Conservation (phyloP, 2,329 filamentous ascomycete species). For the Davidsoniella neocaledoniae region DNA sequence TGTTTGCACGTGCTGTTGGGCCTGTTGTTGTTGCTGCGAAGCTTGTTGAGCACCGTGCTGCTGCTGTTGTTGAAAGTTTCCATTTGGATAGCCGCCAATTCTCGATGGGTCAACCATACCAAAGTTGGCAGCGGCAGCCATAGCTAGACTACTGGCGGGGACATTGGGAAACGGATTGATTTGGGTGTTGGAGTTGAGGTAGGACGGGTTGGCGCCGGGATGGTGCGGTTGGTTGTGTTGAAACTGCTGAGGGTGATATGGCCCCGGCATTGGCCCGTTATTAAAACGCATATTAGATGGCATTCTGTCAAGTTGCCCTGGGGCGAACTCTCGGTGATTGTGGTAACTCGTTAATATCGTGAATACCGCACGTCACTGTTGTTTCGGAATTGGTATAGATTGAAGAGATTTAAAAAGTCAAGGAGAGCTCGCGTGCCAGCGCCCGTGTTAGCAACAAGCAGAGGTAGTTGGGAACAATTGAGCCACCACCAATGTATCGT, state of each 20-base stretch:
- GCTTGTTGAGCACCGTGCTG: slow-evolving; percentile 15
- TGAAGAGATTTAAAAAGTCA: too few relatives aligned
- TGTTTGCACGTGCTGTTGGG: slow-evolving; percentile 20
- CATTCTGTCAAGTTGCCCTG: slow-evolving; percentile 3
- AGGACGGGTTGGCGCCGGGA: slow-evolving; percentile 49
- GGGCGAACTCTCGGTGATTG: too few relatives aligned
- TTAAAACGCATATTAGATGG: slow-evolving; percentile 23
- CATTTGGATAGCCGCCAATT: slow-evolving; percentile 10
- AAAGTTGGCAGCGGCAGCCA: slow-evolving; percentile 37
- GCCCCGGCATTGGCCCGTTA: slow-evolving; percentile 24
- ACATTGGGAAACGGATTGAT: slow-evolving; percentile 48
- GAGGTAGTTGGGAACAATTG: too few relatives aligned
- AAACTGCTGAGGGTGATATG: slow-evolving; percentile 29
- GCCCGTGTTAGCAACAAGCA: too few relatives aligned
- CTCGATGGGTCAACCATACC: slow-evolving; percentile 13
- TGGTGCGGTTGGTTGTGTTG: slow-evolving; percentile 34
- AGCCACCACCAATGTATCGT: too few relatives aligned
- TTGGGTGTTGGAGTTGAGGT: slow-evolving; percentile 50
- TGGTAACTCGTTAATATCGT: too few relatives aligned
- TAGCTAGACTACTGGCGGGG: slow-evolving; percentile 38
- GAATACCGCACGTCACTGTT: too few relatives aligned
- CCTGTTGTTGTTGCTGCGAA: slow-evolving; percentile 26
- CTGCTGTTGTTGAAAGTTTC: slow-evolving; percentile 33
- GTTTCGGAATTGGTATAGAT: too few relatives aligned
- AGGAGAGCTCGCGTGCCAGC: too few relatives aligned